Conservation (phyloP, 345 rosid genomes). For the Trapa incisa region DNA sequence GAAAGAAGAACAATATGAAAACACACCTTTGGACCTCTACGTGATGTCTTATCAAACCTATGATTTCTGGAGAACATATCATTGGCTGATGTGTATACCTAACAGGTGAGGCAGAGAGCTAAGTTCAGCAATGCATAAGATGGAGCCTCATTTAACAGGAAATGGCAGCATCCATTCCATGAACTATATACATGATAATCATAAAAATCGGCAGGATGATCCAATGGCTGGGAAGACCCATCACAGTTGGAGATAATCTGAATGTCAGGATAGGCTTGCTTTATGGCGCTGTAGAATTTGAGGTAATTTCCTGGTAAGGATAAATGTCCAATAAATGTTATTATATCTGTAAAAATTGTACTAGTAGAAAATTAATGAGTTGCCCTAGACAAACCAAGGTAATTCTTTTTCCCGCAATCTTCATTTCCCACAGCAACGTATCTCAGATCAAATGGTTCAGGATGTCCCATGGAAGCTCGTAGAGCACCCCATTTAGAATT, state of each 20-base stretch:
- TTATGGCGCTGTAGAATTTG: conserved; percentile 76
- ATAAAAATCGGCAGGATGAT: conserved; percentile 84
- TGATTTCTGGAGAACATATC: conserved; percentile 51
- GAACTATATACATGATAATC: conserved; percentile 66
- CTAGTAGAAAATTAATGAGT: background rate
- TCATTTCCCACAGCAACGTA: conserved; percentile 93
- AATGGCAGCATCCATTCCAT: conserved; percentile 5
- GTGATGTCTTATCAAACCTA: conserved; percentile 54
- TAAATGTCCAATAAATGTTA: background rate
- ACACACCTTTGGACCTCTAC: conserved; percentile 73
- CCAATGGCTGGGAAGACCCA: conserved; percentile 59
- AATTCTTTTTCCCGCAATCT: conserved; percentile 80
- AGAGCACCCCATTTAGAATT: conserved; percentile 79
- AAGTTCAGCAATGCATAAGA: background rate
- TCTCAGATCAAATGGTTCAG: conserved; percentile 78
- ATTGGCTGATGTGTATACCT: conserved; percentile 71
- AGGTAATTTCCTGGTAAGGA: conserved; percentile 74
- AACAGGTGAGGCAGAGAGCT: conserved; percentile 1
- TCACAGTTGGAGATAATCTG: conserved; percentile 86
- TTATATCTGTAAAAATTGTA: background rate
- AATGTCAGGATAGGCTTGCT: conserved; percentile 66
- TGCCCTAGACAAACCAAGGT: conserved; percentile 36
- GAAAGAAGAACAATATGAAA: conserved; percentile 1
- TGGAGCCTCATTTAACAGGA: conserved; percentile 33
- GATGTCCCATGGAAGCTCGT: conserved; percentile 87